Evolutionary conservation across 306 rosid genomes (phyloP), one percentile per base, ranked within the genome.

Genomic region (Acmispon strigosus): DNA sequence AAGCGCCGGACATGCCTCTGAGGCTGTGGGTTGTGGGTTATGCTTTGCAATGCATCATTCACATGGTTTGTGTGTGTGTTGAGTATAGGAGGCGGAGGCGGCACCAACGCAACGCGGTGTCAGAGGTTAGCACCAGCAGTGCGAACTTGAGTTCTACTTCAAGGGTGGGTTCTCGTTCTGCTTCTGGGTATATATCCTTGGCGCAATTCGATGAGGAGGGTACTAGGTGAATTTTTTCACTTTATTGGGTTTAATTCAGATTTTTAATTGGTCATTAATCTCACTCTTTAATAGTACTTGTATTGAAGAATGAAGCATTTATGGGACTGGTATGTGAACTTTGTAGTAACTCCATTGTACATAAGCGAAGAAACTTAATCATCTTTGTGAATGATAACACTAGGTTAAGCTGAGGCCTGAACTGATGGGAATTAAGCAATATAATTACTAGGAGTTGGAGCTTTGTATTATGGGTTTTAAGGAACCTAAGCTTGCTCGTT

Each of bases 11-110:
- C 3, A 75, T 84, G 96, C 98, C 97, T 12, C 70, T 90, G 74
- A 86, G 96, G 71, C 18, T 88, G 34, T 94, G 98, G 97, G 84
- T 90, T 65, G 72, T 78, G 3, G 98, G 98, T 0, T 90, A 94
- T 34, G 90, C 88, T 20, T 4, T 90, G 51, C 98, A 94, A 66
- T 94, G 98, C 64, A 14, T 82, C 50, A 81, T 94, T 22, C 98
- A 94, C 66, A 83, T 90, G 86, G 83, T 79, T 1, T 90, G 98
- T 36, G 97, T 94, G 20, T 88, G 89, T 42, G 69, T 80, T 2
- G 98, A 94, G 84, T 94, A 83, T 51, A 74, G 71, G 12, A 84
- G 92, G 4, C 75, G 98, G 42, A 79, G 69, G 62, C 62, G 85
- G 78, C n/a, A 52, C 22, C 92, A 57, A 37, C 74, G 65, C 9